Evolutionary conservation across 1,139 yeast species (phyloP).

Genomic region (Spathaspora sp.): DNA sequence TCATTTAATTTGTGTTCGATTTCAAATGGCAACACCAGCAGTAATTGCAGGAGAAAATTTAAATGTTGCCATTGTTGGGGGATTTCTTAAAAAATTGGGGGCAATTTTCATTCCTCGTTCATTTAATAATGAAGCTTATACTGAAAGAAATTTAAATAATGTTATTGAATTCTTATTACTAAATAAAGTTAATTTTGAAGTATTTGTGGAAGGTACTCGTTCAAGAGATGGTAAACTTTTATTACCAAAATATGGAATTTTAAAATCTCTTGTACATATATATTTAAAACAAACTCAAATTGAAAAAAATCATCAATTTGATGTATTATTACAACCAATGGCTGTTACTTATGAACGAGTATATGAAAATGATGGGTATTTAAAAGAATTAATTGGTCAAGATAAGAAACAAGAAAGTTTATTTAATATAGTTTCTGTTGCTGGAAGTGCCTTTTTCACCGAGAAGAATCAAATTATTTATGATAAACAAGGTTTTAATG

Average conservation of each 20-base stretch:
- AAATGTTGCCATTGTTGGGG: constrained; percentile 61
- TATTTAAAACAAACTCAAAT: constrained; percentile 45
- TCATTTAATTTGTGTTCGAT: constrained; percentile 56
- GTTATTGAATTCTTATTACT: constrained; percentile 52
- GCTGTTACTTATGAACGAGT: constrained; percentile 65
- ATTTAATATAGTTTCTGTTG: constrained; percentile 34
- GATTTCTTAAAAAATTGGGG: constrained; percentile 42
- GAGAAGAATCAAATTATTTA: constrained; percentile 13
- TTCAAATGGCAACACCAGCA: constrained; percentile 57
- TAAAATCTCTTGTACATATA: constrained; percentile 48
- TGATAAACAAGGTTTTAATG: constrained; percentile 21
- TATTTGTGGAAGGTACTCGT: constrained; percentile 67
- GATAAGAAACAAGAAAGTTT: constrained; percentile 56
- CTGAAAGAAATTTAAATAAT: constrained; percentile 57
- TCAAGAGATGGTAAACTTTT: constrained; percentile 66
- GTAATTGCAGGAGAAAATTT: constrained; percentile 72
- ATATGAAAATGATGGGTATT: constrained; percentile 65
- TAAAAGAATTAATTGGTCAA: constrained; percentile 58
- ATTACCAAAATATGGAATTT: constrained; percentile 64
- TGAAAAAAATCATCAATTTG: constrained; percentile 44
- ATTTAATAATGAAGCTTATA: constrained; percentile 51
- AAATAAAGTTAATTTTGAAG: constrained; percentile 57
- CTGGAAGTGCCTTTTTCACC: constrained; percentile 27
- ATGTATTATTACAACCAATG: constrained; percentile 53
- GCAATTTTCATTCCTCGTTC: constrained; percentile 49